Base-by-base conservation (phyloP, 257 asterid genomes). In the Osmanthus fragrans region DNA sequence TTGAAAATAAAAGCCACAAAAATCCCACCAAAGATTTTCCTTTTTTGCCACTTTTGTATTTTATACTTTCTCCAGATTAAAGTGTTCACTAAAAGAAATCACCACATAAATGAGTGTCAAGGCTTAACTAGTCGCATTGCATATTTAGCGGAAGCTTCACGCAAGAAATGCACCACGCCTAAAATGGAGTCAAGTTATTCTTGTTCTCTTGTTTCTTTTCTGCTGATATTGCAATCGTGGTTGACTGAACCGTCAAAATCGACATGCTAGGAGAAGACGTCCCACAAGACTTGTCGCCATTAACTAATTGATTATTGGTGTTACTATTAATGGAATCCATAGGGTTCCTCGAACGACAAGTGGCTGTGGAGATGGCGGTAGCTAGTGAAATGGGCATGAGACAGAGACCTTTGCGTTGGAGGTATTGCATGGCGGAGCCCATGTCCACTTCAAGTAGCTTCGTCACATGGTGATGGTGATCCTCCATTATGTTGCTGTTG, bases 381-480 rank as follows among this genome's bases (percentile, higher is more conserved):
- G 97, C 97, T 10, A 94, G 87, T 5, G 98, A 94, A 23, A 94
- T 89, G 51, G 98, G 98, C 97, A 94, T 94, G 36, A 94, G 93
- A 82, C 97, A 94, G 0, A 94, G 92, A 15, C 98, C 98, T 77
- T 94, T 94, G 7, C 98, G 96, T 71, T 92, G 98, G 5, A 94
- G 96, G 73, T 94, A 94, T 75, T 94, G 98, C 97, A 94, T 92
- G 74, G 98, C 98, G 1, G 98, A 89, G 0, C 98, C 97, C 98
- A 94, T 94, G 72, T 94, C 97, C 33, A 92, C 97, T 34, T 94
- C 98, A 94, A 94, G 91, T 69, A 94, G 82, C 88, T 92, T 94
- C 36, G 90, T 93, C 88, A 94, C 97, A 80, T 90, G 97, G 54
- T 94, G 90, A 80, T 90, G 97, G 54, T 94, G 90, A 86, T 94